Conservation (phyloP, 1,284 basidiomycete genomes). For the Pascua sp. region DNA sequence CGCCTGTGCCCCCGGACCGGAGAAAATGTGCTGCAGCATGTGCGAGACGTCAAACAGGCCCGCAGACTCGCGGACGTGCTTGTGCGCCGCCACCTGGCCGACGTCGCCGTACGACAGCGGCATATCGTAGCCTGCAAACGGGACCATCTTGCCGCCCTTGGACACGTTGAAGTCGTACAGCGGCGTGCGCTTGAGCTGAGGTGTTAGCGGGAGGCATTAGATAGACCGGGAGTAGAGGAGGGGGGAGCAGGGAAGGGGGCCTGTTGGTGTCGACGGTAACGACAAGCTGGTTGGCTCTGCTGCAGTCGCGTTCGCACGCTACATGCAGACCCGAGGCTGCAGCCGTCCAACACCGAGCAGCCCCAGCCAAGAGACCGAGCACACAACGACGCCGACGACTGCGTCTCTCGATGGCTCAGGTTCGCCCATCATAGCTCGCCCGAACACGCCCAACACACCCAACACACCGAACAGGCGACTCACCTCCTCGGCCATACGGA, state of each 20-base stretch:
- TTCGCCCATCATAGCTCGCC: too few species aligned
- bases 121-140: conserved; percentile 95
- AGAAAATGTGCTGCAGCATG: conserved; percentile 89
- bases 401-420: too few species aligned
- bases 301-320: too few species aligned
- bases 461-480: background rate
- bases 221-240: background rate
- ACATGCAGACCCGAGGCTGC: too few species aligned
- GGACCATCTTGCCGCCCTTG: conserved; percentile 90
- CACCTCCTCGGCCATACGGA: conserved; percentile 18
- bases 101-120: conserved; percentile 79
- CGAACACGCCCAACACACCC: background rate
- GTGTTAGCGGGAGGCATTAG: background rate
- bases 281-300: too few species aligned
- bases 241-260: too few species aligned
- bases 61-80: conserved; percentile 76
- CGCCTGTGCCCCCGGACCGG: conserved; percentile 64
- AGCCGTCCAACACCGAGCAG: background rate
- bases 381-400: too few species aligned
- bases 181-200: conserved; percentile 62
- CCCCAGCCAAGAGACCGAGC: background rate
- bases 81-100: conserved; percentile 87
- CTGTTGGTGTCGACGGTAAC: background rate
- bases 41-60: conserved; percentile 98
- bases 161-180: conserved; percentile 87